A percentile compares a stretch with the other conserved stretches of the same genome.
Conservation (phyloP, 352 stramenopile species). For the Phytophthora pluvialis region DNA sequence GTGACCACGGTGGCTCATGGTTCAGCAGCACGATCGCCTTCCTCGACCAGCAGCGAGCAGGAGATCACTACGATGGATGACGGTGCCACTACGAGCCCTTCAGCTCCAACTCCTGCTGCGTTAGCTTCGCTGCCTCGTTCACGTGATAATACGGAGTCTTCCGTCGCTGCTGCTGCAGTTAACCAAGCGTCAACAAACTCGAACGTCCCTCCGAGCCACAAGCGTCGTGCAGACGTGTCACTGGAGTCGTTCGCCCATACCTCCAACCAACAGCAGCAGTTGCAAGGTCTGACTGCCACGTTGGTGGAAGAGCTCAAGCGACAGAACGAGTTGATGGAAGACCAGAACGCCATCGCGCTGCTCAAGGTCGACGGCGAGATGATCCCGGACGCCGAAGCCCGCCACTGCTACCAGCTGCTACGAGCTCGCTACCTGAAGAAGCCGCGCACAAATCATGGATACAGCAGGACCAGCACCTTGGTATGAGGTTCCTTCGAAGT, state of each 20-base stretch:
- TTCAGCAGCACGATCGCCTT: slow-evolving; percentile 3
- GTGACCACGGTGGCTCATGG: slow-evolving; percentile 2
- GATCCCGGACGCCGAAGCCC: slow-evolving; percentile 53
- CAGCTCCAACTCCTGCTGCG: not conserved
- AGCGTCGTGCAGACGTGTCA: slow-evolving; percentile 21
- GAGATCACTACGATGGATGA: slow-evolving; percentile 10
- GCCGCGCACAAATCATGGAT: slow-evolving; percentile 35
- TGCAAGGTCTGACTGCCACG: slow-evolving; percentile 37
- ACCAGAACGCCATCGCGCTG: slow-evolving; percentile 76
- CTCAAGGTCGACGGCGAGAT: slow-evolving; percentile 60
- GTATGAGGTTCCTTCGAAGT: slow-evolving; percentile 10
- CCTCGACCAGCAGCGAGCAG: slow-evolving; percentile 20
- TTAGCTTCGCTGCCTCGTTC: not conserved
- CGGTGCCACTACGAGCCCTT: not conserved
- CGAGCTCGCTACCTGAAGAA: slow-evolving; percentile 63
- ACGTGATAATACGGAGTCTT: slow-evolving; percentile 2
- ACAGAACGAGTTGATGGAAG: slow-evolving; percentile 73
- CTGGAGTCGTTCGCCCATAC: slow-evolving; percentile 24
- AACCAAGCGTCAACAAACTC: slow-evolving; percentile 5
- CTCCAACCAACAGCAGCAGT: slow-evolving; percentile 19
- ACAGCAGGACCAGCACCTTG: slow-evolving; percentile 24
- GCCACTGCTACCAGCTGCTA: slow-evolving; percentile 59
- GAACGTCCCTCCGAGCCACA: slow-evolving; percentile 13
- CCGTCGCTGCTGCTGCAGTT: slow-evolving; percentile 18
- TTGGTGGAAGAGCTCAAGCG: slow-evolving; percentile 63